Evolutionary conservation across 1,284 basidiomycete genomes (phyloP).

Genomic region (Tylopilus orsonianus): DNA sequence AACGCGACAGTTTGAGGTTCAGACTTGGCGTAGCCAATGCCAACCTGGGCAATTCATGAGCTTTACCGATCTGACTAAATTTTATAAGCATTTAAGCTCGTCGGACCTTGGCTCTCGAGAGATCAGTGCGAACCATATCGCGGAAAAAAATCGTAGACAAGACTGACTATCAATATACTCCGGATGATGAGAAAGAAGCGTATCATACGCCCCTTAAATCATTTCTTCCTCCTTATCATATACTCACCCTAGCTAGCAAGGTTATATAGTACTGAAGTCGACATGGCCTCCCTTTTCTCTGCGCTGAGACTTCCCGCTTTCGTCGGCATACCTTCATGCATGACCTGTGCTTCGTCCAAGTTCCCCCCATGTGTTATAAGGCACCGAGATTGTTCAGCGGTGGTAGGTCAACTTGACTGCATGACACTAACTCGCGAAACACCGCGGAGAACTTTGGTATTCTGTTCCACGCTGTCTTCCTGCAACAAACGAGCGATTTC

Average conservation of each 20-base stretch:
- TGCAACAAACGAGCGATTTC: conserved; percentile 90
- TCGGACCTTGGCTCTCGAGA: conserved; percentile 77
- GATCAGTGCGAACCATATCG: conserved; percentile 3
- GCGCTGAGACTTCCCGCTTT: conserved; percentile 49
- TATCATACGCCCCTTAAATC: conserved; percentile 83
- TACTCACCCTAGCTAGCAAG: conserved; percentile 88
- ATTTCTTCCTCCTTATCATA: conserved; percentile 63
- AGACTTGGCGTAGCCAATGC: conserved; percentile 67
- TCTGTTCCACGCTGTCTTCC: conserved; percentile 73
- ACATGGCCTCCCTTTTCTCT: conserved; percentile 62
- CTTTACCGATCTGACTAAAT: conserved; percentile 72
- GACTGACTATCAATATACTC: conserved; percentile 90
- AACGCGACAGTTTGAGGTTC: conserved; percentile 80
- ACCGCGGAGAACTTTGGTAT: conserved; percentile 70
- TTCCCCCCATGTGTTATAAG: conserved; percentile 74
- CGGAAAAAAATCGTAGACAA: neutral
- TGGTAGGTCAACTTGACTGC: conserved; percentile 55
- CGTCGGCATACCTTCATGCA: conserved; percentile 71
- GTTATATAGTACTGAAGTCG: conserved; percentile 86
- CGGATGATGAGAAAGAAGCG: conserved; percentile 80
- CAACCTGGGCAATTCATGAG: conserved; percentile 87
- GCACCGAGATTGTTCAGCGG: conserved; percentile 84
- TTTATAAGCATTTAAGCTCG: conserved; percentile 76
- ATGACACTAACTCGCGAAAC: conserved; percentile 63
- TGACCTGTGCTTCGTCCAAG: conserved; percentile 50